Evolutionary conservation across 163 green algal species (phyloP).

Genomic region (Chlamydomonas reinhardtii): DNA sequence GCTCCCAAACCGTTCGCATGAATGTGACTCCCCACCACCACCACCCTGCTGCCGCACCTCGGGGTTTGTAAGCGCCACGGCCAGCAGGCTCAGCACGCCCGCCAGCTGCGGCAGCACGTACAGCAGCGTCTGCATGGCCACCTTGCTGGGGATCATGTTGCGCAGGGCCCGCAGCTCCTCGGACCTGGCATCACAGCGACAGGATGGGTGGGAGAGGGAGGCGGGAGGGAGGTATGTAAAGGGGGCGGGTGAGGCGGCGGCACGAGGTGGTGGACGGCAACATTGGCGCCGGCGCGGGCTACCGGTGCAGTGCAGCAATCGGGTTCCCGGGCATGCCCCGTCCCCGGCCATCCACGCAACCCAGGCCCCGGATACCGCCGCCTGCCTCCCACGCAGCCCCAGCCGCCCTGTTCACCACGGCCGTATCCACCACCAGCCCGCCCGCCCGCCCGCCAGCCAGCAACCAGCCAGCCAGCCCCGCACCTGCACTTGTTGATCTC

Average conservation of each 20-base stretch:
- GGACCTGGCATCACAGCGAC: background rate
- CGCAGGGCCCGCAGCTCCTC: conserved; percentile 34
- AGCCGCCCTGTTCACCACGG: too few species aligned
- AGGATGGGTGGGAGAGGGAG: too few species aligned
- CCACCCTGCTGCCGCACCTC: too few species aligned
- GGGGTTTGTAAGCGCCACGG: conserved; percentile 24
- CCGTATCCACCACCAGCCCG: background rate
- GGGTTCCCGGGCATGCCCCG: too few species aligned
- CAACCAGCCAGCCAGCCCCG: background rate
- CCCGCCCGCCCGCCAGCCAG: background rate
- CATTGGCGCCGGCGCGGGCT: too few species aligned
- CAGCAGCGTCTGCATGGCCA: conserved; percentile 48
- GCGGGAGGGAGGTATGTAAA: background rate
- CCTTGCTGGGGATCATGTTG: conserved; percentile 48
- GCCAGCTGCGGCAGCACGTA: conserved; percentile 48
- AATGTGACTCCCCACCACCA: too few species aligned
- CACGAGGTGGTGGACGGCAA: too few species aligned
- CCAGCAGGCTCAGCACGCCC: conserved; percentile 28
- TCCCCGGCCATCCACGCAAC: too few species aligned
- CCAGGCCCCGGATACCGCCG: too few species aligned
- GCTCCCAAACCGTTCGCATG: too few species aligned
- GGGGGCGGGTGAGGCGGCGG: background rate
- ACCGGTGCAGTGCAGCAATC: too few species aligned
- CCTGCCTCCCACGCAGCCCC: too few species aligned
- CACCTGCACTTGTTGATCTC: conserved; percentile 18